Base-by-base conservation (phyloP, 2,329 filamentous ascomycete genomes). In the Fusarium anguioides region DNA sequence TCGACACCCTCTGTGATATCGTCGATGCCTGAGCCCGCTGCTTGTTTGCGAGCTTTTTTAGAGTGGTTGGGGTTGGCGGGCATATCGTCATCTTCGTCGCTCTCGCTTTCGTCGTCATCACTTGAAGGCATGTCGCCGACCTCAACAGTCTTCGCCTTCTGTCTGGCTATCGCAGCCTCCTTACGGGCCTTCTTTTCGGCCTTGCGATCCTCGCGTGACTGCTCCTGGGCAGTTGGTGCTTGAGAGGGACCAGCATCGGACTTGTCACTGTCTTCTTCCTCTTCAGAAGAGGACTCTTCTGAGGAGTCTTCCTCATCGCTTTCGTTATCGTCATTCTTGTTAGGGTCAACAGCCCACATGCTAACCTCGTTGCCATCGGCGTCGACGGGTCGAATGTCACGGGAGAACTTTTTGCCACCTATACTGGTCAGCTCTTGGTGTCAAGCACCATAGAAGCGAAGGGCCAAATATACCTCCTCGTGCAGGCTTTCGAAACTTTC, bases 401-500 rank as follows among this genome's bases (percentile, higher is more conserved):
- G 91, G 70, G 94, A 97, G 83, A 96, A 99, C 76, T 97, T 91
- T 81, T 97, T 97, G 75, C 96, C 96, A 66, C 94, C 94, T 97
- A 6, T 6, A 2, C 17, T 27, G 46, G 52, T 56, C 41, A 65
- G 40, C 37, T 26, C 6, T 11, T 8, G 33, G 11, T 2, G 8
- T 4, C 46, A 17, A 44, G 33, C 21, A 7, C 15, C 31, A 8
- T 33, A 8, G 14, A 17, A 36, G 33, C 24, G 15, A 26, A 27
- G 27, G 21, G 60, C 35, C 24, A 54, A 20, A 75, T 86, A 72
- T 81, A 95, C 95, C 94, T 86, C 95, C 95, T 81, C 95, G 87
- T 72, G 93, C 94, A 71, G 91, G 93, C 84, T 97, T 98, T 83
- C 89, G 92, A 80, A 95, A 97, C 82, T 98, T 98, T 81, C 94